Evolutionary conservation across 2,329 filamentous ascomycete genomes (phyloP).

Genomic region (Lachnellula subtilissima): DNA sequence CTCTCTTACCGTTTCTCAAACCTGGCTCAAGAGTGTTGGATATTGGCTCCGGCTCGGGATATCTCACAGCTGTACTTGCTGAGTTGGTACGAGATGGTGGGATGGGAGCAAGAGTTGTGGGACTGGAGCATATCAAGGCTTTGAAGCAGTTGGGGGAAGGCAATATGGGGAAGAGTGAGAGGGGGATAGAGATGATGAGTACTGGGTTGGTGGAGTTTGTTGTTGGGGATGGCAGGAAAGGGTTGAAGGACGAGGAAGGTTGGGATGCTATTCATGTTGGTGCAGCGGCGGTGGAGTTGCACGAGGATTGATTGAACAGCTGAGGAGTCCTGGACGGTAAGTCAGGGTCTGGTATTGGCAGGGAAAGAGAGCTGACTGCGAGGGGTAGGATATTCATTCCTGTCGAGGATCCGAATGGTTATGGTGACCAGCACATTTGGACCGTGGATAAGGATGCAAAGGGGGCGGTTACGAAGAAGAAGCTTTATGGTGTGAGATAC

Average conservation of each 20-base stretch:
- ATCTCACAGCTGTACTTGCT: conserved; percentile 83
- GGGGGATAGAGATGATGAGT: conserved; percentile 56
- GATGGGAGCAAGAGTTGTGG: conserved; percentile 50
- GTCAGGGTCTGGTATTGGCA: conserved; percentile 3
- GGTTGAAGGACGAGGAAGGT: conserved; percentile 47
- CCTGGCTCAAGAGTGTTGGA: conserved; percentile 58
- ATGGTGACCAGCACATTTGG: conserved; percentile 60
- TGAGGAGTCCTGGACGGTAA: conserved; percentile 68
- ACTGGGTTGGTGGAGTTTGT: conserved; percentile 66
- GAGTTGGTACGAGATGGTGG: conserved; percentile 40
- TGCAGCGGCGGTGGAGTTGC: conserved; percentile 72
- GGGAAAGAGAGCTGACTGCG: conserved; percentile 6
- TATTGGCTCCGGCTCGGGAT: conserved; percentile 72
- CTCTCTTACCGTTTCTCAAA: conserved; percentile 52
- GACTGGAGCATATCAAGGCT: conserved; percentile 67
- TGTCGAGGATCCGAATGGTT: conserved; percentile 49
- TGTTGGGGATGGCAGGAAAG: conserved; percentile 67
- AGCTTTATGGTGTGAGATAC: conserved; percentile 67
- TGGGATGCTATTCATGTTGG: conserved; percentile 98
- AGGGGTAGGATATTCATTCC: conserved; percentile 65
- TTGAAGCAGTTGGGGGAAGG: conserved; percentile 56
- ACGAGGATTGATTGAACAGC: conserved; percentile 70
- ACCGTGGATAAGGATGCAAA: conserved; percentile 66
- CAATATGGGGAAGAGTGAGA: conserved; percentile 61
- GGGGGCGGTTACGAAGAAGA: conserved; percentile 56